Base-by-base conservation (phyloP, 2,329 filamentous ascomycete species). In the Cyphellophora attinorum region DNA sequence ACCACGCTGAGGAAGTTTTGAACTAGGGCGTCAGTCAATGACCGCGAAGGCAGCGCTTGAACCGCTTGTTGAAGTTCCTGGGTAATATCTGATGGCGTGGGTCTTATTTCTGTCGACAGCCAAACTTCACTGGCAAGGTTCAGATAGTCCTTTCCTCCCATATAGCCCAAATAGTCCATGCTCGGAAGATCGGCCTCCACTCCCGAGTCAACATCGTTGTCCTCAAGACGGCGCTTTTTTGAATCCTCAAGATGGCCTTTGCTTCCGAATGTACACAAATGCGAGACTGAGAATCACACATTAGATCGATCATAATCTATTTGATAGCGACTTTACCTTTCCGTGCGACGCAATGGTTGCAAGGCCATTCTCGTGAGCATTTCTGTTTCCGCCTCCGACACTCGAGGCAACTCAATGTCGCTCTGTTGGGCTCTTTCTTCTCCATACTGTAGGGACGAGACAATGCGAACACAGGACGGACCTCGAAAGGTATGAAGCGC, bases 331-430 rank as follows among this genome's bases (percentile, higher is more conserved):
- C n/a, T n/a, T n/a, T n/a, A n/a, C n/a, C n/a, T n/a, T 60, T 62
- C 43, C 66, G 55, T 19, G 60, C 51, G 41, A 63, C 58, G 43
- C 65, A 70, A 42, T 69, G 64, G 40, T 67, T 66, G 46, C 67
- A 70, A 2, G 65, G 66, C 59, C 67, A 70, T 46, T 66, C 55
- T 19, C 63, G 60, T 39, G 60, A 66, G 45, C 67, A 70, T 65
- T 67, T 69, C 43, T 70, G 67, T 49, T 70, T 70, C 27, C 65
- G 59, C 6, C 66, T 58, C 40, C 67, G 64, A 42, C 67, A 70
- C 45, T 70, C 65, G 8, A 25, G 21, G 21, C 21, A 25, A n/a
- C 21, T 25, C 8, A 25, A n/a, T 25, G 21, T n/a, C 8, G 21
- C 21, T 25, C 21, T 8, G 8, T 8, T n/a, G 8, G 21, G 21